Conservation (phyloP, 805 yeast genomes). For the Maudiozyma bulderi region DNA sequence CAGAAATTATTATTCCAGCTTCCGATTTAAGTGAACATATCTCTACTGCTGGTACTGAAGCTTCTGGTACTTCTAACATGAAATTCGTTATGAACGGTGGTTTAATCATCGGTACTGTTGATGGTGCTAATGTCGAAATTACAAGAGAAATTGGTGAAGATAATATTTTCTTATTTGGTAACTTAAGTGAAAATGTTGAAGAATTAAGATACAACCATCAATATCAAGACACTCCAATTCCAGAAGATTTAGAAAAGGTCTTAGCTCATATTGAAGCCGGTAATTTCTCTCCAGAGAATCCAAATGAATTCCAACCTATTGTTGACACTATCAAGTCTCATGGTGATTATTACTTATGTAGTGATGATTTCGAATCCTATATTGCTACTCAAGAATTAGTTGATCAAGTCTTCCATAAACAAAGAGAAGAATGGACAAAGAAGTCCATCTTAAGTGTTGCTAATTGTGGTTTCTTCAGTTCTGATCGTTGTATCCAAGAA, state of each 20-base stretch:
- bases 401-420: constrained; percentile 56
- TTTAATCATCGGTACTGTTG: constrained; percentile 87
- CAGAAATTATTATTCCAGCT: constrained; percentile 84
- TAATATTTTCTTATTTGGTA: constrained; percentile 85
- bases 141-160: constrained; percentile 91
- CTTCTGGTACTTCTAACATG: constrained; percentile 94
- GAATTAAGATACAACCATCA: constrained; percentile 70
- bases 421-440: constrained; percentile 64
- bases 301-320: constrained; percentile 53
- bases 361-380: constrained; percentile 83
- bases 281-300: constrained; percentile 53
- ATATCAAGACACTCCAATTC: constrained; percentile 44
- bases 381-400: constrained; percentile 70
- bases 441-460: constrained; percentile 76
- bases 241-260: constrained; percentile 52
- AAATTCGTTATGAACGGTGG: constrained; percentile 93
- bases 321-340: constrained; percentile 60
- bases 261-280: constrained; percentile 60
- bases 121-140: constrained; percentile 93
- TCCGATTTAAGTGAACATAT: constrained; percentile 88
- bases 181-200: constrained; percentile 82
- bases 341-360: constrained; percentile 80
- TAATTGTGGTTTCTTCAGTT: constrained; percentile 85
- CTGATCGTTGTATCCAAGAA: constrained; percentile 85
- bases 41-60: constrained; percentile 96